Base-by-base conservation (phyloP, 169 alveolate genomes). In the Plasmodium cynomolgi region DNA sequence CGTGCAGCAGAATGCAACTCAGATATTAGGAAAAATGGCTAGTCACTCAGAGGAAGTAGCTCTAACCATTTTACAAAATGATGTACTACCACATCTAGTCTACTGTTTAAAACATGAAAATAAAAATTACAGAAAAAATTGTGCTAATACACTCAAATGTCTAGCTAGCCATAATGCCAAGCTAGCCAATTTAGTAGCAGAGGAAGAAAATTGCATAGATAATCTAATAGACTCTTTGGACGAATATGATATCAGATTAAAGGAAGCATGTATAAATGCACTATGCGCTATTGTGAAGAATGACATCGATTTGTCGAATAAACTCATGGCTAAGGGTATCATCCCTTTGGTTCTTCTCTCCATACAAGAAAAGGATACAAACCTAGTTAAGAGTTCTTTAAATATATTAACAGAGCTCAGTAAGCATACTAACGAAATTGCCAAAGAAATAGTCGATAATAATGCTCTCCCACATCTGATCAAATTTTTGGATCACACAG, bases 81-180 rank as follows among this genome's bases (percentile, higher is more conserved):
- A 88, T 88, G 77, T 88, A 5, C 77, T 88, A 39, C 94, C 94
- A 20, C 94, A 88, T 62, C 71, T 88, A 88, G 81, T 88, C 26
- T 88, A 88, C 47, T 88, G 94, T 62, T 77, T 88, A 88, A 88
- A 88, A 77, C 94, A 88, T 88, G 94, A 88, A 62, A 88, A 88
- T 88, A 88, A 88, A 58, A 88, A 88, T 31, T 88, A 88, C 33
- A 33, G 94, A 50, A 88, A 88, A 68, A 88, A 88, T 62, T 79
- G 94, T 15, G 94, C 94, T 3, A 58, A 88, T 29, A 88, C 94
- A 3, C 34, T 88, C 31, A 56, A 62, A 56, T 88, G 90, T 39
- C 72, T 88, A 80, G 94, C 94, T 79, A 79, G 74, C 15, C 94
- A 88, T 88, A 88, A 88, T 88, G 58, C 86, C 17, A 88, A 88